Evolutionary conservation across 768 basidiomycete genomes (phyloP), one percentile per base, ranked within the genome.

Genomic region (Lactarius pseudohatsudake): DNA sequence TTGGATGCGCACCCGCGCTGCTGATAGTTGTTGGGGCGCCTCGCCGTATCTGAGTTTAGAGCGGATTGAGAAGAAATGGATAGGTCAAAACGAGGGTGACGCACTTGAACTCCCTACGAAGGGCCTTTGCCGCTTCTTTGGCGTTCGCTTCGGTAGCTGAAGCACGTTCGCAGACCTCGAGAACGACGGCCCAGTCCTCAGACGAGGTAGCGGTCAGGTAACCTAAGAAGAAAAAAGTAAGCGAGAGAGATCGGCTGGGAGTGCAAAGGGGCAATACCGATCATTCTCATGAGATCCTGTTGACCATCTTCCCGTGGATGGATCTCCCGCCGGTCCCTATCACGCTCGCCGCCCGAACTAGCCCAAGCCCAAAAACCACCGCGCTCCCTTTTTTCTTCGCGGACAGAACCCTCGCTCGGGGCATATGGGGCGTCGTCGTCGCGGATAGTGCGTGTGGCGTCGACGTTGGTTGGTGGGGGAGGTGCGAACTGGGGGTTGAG

Each of bases 151-250:
- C 91, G 71, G 73, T 89, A 2, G 84, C 76, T 1, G 90, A 91
- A 4, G 91, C 90, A 40, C 91, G 81, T 62, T 96, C 94, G 72
- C 91, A 94, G 18, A 95, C 90, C 62, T 94, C 92, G 59, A 94
- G 80, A 0, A 95, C 89, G 36, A 93, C 82, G 0, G 82, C 76
- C 88, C 91, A 92, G 73, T 94, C 90, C 74, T 94, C 91, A 3
- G 91, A 88, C 0, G 88, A 82, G 0, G 89, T 91, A 0, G 89
- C 90, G 2, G 90, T 89, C 18, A 92, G 79, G 72, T 84, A 91
- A 0, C 89, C 90, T 91, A 56, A 65, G 18, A 45, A 69, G 22
- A 69, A 58, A 16, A 40, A 26, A 10, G 63, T 45, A 38, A 60
- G 41, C n/a, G 38, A 59, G 6, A 43, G 41, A 61, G 11, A 9